phyloP scores from a whole-genome alignment of 2,329 filamentous ascomycete genomes.

The Monosporascus sp. region DNA sequence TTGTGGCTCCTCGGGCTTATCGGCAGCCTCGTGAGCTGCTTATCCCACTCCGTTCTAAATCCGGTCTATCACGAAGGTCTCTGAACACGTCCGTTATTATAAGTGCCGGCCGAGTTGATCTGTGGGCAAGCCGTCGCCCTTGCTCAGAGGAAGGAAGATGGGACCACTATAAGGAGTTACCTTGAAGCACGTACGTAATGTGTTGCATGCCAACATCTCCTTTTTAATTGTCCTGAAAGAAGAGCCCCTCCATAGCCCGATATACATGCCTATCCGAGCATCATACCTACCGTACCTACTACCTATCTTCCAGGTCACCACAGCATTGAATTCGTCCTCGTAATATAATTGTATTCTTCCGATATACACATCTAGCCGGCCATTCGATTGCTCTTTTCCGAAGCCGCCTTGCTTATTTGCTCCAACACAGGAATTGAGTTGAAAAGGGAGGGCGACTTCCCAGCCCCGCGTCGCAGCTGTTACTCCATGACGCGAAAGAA shows the following conservation, averaged over 20 bases:
- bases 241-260: not conserved
- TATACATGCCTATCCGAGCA: no score
- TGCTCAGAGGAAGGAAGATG: slow-evolving; percentile 20
- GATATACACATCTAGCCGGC: no score
- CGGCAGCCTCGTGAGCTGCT: slow-evolving; percentile 5
- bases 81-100: not conserved
- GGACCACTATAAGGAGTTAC: slow-evolving; percentile 25
- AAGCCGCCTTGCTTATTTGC: slow-evolving; percentile 1
- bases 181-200: no score
- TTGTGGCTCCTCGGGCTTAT: slow-evolving; percentile 10
- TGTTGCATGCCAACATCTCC: no score
- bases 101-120: slow-evolving; percentile 7
- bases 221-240: not conserved
- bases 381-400: not conserved
- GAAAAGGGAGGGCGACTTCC: slow-evolving; percentile 19
- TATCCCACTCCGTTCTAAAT: no score
- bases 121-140: slow-evolving; percentile 23
- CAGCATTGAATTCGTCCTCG: no score
- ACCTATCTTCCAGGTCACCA: no score
- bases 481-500: slow-evolving; percentile 1
- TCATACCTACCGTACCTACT: no score
- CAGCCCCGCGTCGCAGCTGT: slow-evolving; percentile 12
- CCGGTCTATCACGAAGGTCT: not conserved
- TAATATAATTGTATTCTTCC: no score
- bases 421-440: slow-evolving; percentile 13